Percentiles rank a stretch among this genome's conserved stretches.
phyloP scores from a whole-genome alignment of 805 yeast species.

The Kregervanrija fluxuum region DNA sequence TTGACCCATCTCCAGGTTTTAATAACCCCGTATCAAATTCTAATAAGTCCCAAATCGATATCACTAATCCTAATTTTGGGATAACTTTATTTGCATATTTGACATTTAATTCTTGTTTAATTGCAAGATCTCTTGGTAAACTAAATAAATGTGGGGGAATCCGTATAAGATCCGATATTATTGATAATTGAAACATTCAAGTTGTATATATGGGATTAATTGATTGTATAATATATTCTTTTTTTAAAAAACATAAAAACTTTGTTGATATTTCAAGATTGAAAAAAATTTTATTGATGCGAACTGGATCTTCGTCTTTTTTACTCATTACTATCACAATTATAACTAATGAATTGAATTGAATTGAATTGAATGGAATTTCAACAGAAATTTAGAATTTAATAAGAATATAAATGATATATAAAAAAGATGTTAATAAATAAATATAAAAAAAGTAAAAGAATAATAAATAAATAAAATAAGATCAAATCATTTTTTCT shows the following conservation, averaged over 20 bases:
- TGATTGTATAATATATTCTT: no score
- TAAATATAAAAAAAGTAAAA: neutral
- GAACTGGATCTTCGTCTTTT: no score
- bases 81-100: conserved; percentile 85
- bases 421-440: neutral
- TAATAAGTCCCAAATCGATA: conserved; percentile 77
- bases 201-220: no score
- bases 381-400: neutral
- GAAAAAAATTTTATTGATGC: no score
- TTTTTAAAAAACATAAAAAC: no score
- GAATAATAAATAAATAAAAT: neutral
- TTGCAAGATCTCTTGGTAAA: conserved; percentile 61
- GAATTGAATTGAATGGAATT: no score
- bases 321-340: no score
- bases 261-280: no score
- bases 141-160: conserved; percentile 82
- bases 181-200: conserved; percentile 76
- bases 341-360: no score
- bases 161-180: conserved; percentile 76
- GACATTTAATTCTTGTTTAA: conserved; percentile 71
- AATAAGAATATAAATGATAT: neutral
- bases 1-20: conserved; percentile 92
- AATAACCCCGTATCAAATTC: conserved; percentile 83
- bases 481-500: neutral
- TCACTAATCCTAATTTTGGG: conserved; percentile 75